phyloP scores from a whole-genome alignment of 768 basidiomycete genomes.

The Terana coerulea region DNA sequence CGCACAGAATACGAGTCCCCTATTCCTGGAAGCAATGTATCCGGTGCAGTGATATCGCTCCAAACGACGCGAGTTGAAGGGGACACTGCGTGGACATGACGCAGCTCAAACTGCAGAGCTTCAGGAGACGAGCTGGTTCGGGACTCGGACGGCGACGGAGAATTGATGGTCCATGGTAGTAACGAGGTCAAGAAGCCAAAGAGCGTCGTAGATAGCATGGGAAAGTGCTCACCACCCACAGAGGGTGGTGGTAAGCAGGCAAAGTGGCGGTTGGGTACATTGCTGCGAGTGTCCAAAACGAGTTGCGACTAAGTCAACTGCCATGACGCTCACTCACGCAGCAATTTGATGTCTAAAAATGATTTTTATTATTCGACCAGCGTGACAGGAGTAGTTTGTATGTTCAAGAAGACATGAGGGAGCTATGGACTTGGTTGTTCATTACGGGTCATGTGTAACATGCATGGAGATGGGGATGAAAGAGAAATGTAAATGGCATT shows the following conservation, averaged over 20 bases:
- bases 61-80: slow-evolving; percentile 58
- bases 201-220: slow-evolving; percentile 10
- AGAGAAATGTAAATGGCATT: no score
- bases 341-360: no score
- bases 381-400: no score
- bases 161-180: neutral
- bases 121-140: neutral
- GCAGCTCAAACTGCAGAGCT: slow-evolving; percentile 55
- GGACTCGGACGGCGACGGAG: neutral
- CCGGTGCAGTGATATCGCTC: slow-evolving; percentile 42
- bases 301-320: no score
- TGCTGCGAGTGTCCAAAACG: no score
- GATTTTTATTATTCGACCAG: no score
- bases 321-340: no score
- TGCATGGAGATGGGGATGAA: no score
- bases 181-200: neutral
- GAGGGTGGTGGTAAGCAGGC: slow-evolving; percentile 1
- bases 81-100: slow-evolving; percentile 62
- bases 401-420: no score
- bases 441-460: no score
- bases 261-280: neutral
- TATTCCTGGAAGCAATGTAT: slow-evolving; percentile 10
- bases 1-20: slow-evolving; percentile 40
- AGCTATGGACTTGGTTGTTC: no score
- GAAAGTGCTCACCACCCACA: neutral